A percentile compares a stretch with the other conserved stretches of the same genome.
phyloP scores from a whole-genome alignment of 306 rosid genomes.

The Cucumis sativus region DNA sequence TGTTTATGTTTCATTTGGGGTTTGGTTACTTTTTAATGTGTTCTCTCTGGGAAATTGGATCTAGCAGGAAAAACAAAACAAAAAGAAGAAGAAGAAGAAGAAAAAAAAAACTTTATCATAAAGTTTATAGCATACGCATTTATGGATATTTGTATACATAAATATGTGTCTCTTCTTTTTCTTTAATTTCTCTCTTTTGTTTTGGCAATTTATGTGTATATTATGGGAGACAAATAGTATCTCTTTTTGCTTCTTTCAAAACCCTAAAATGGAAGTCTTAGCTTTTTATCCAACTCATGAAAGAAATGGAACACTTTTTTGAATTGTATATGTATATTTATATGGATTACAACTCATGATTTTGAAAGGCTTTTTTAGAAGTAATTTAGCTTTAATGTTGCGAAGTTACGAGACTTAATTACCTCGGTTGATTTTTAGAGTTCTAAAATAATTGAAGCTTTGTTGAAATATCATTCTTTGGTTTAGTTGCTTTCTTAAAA shows the following conservation, averaged over 20 bases:
- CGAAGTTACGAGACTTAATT: not conserved
- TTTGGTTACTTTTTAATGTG: not conserved
- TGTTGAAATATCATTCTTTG: too few species aligned
- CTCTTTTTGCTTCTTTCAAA: not conserved
- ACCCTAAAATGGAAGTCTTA: not conserved
- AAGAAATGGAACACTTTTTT: not conserved
- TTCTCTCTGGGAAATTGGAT: not conserved
- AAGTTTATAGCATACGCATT: slow-evolving; percentile 2
- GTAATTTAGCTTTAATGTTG: not conserved
- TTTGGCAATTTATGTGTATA: not conserved
- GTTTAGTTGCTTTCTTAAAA: too few species aligned
- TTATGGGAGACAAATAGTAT: not conserved
- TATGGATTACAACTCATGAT: not conserved
- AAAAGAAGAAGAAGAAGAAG: too few species aligned
- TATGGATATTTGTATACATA: not conserved
- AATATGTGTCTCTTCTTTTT: not conserved
- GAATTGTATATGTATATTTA: not conserved
- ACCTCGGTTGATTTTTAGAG: not conserved
- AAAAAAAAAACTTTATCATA: not conserved
- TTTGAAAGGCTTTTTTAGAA: not conserved
- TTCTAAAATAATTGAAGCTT: not conserved
- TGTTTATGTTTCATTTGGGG: slow-evolving; percentile 4
- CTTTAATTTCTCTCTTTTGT: not conserved
- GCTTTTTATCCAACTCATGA: not conserved
- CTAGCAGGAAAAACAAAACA: too few species aligned